A percentile compares a stretch with the other conserved stretches of the same genome.
phyloP scores from a whole-genome alignment of 202 grass and related monocot species.

The Brachypodium distachyon region DNA sequence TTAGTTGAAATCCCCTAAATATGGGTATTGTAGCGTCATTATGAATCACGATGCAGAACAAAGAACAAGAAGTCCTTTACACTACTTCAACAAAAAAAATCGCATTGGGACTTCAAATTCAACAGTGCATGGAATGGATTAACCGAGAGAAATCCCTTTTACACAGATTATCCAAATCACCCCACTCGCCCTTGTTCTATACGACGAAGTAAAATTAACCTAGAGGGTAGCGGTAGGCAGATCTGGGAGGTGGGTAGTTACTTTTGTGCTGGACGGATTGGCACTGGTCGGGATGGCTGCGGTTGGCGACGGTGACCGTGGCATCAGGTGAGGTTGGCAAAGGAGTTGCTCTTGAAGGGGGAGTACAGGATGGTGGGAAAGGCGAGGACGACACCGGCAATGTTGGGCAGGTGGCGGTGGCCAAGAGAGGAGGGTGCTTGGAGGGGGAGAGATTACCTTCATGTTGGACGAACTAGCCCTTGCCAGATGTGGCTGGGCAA shows the following conservation, averaged over 20 bases:
- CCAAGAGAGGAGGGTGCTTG: no score
- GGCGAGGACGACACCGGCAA: no score
- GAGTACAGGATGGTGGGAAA: no score
- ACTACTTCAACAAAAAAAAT: not conserved
- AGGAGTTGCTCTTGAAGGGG: no score
- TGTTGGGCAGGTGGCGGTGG: no score
- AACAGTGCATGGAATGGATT: not conserved
- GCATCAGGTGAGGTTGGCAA: no score
- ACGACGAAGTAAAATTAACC: not conserved
- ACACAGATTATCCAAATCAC: not conserved
- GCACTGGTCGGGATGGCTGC: slow-evolving; percentile 62
- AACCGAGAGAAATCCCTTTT: not conserved
- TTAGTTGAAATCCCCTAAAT: not conserved
- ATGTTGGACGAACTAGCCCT: no score
- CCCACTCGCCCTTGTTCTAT: not conserved
- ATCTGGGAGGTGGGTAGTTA: slow-evolving; percentile 3
- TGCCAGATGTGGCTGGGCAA: no score
- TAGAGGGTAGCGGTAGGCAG: not conserved
- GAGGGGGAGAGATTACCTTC: no score
- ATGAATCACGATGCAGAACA: not conserved
- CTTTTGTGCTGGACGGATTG: slow-evolving; percentile 96
- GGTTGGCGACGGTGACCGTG: slow-evolving; percentile 79
- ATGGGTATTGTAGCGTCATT: not conserved
- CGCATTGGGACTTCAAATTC: not conserved
- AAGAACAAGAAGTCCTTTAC: not conserved